Conservation (phyloP, 805 yeast genomes). For the Metschnikowia dekortorum region DNA sequence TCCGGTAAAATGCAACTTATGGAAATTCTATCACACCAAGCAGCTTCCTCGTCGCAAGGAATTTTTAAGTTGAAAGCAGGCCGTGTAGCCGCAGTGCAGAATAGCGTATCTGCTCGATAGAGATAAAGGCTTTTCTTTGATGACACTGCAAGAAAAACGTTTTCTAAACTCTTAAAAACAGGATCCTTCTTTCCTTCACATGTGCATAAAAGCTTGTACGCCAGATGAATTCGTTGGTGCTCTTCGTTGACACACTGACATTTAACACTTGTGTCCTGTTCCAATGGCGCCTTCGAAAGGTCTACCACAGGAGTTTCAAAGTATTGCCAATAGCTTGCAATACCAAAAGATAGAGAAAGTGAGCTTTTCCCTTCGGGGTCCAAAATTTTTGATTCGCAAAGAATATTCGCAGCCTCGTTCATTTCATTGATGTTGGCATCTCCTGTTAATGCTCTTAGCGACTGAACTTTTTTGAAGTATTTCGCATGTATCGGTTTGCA, state of each 20-base stretch:
- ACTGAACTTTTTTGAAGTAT: constrained; percentile 47
- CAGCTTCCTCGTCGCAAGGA: constrained; percentile 22
- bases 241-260: constrained; percentile 30
- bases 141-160: constrained; percentile 11
- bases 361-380: constrained; percentile 10
- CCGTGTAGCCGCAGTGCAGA: constrained; percentile 12
- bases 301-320: constrained; percentile 24
- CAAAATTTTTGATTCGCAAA: constrained; percentile 39
- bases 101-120: constrained; percentile 11
- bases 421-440: constrained; percentile 36
- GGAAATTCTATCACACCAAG: constrained; percentile 32
- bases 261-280: constrained; percentile 10
- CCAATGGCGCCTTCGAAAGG: not conserved
- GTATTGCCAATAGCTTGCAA: constrained; percentile 32
- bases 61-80: constrained; percentile 7
- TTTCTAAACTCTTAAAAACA: not conserved
- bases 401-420: constrained; percentile 23
- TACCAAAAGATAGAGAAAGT: constrained; percentile 23
- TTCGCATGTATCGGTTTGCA: constrained; percentile 33
- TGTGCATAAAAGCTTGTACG: not conserved
- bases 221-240: constrained; percentile 29
- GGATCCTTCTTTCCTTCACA: not conserved
- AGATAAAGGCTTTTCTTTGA: constrained; percentile 10
- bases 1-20: constrained; percentile 33
- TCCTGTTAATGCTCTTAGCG: constrained; percentile 46